Evolutionary conservation across 768 basidiomycete species (phyloP).

Genomic region (Phaffia australis): DNA sequence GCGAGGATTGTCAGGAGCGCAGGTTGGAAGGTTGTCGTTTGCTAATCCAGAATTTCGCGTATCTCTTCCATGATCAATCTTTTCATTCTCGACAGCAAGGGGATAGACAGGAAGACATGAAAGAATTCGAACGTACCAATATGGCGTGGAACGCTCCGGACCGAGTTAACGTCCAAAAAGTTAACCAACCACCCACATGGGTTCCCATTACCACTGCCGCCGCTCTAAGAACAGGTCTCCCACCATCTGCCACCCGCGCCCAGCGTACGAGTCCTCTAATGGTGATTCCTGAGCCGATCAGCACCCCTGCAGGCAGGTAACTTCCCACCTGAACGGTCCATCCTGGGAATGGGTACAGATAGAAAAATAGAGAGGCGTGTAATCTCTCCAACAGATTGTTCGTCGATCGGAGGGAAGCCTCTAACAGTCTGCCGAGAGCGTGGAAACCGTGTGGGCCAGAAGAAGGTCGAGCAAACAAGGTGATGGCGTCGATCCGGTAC

Average conservation of each 20-base stretch:
- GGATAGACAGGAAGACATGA: background rate
- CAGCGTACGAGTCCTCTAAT: slow-evolving; percentile 66
- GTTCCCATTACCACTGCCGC: slow-evolving; percentile 20
- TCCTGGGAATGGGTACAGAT: slow-evolving; percentile 56
- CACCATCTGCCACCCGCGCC: slow-evolving; percentile 33
- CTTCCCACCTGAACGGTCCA: slow-evolving; percentile 79
- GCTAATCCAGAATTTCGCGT: background rate
- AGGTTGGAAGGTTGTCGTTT: slow-evolving; percentile 3
- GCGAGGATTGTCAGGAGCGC: background rate
- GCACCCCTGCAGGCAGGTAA: slow-evolving; percentile 76
- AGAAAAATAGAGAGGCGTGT: slow-evolving; percentile 97
- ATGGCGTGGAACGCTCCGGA: background rate
- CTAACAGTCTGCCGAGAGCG: slow-evolving; percentile 72
- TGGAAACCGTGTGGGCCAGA: slow-evolving; percentile 90
- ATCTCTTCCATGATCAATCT: background rate
- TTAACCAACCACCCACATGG: slow-evolving; percentile 9
- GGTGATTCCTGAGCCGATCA: slow-evolving; percentile 76
- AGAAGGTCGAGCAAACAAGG: slow-evolving; percentile 76
- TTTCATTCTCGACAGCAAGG: background rate
- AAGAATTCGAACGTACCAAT: background rate
- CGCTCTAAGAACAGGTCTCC: slow-evolving; percentile 26
- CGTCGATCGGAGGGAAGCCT: slow-evolving; percentile 75
- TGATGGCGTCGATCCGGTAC: slow-evolving; percentile 89
- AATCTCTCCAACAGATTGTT: slow-evolving; percentile 93
- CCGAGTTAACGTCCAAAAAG: slow-evolving; percentile 4